phyloP scores from a whole-genome alignment of 176 grass and related monocot genomes.

The Bonia amplexicaulis region DNA sequence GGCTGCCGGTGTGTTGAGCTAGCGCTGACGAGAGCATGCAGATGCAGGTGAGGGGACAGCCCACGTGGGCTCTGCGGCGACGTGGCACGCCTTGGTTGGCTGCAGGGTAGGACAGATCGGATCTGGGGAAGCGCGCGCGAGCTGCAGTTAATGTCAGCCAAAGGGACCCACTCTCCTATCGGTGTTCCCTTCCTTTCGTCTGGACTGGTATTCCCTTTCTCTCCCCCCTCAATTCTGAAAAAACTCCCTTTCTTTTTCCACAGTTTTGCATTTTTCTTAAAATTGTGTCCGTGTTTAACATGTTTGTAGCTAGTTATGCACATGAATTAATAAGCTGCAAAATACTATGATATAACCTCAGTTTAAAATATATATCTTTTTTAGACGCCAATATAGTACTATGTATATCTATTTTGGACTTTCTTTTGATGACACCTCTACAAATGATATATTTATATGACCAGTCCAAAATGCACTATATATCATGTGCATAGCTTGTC shows the following conservation, averaged over 20 bases:
- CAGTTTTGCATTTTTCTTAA: background rate
- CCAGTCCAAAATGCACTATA: background rate
- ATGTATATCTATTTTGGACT: background rate
- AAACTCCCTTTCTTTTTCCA: background rate
- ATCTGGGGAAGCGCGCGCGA: conserved; percentile 1
- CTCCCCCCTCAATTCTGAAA: no score
- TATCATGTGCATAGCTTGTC: background rate
- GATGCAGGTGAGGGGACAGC: background rate
- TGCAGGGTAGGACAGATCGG: conserved; percentile 8
- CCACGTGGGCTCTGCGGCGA: conserved; percentile 4
- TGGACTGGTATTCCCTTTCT: no score
- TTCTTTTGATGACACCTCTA: background rate
- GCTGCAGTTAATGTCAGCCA: background rate
- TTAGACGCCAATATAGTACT: no score
- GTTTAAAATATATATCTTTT: no score
- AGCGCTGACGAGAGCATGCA: background rate
- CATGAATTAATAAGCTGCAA: background rate
- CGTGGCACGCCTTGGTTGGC: background rate
- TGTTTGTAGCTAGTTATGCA: background rate
- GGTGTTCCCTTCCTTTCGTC: background rate
- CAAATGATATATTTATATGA: background rate
- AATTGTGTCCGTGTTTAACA: background rate
- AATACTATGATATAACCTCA: background rate
- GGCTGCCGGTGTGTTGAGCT: background rate
- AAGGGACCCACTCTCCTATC: background rate